Percentiles rank a stretch among this genome's conserved stretches.
Conservation (phyloP, 2,329 filamentous ascomycete genomes). For the Trichoderma sp. region DNA sequence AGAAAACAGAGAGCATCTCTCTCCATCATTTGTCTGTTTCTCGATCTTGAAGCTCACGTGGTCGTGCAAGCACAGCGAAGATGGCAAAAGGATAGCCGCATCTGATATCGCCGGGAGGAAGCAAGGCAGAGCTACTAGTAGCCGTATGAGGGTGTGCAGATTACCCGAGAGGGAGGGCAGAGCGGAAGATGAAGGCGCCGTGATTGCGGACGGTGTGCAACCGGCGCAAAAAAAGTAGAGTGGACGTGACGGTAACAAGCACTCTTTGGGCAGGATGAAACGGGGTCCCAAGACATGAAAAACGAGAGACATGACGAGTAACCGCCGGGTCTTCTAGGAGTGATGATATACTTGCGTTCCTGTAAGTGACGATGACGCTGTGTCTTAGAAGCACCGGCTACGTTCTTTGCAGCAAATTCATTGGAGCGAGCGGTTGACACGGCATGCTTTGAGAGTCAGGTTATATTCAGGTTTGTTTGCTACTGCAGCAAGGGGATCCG, state of each 20-base stretch:
- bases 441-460: not conserved
- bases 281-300: not conserved
- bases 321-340: not conserved
- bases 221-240: not conserved
- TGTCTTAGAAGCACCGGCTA: slow-evolving; percentile 11
- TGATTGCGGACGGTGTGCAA: slow-evolving; percentile 15
- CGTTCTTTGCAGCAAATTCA: not conserved
- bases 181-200: slow-evolving; percentile 4
- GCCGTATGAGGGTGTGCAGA: slow-evolving; percentile 17
- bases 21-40: not conserved
- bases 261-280: slow-evolving; percentile 4
- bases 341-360: slow-evolving; percentile 8
- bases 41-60: not conserved
- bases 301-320: not conserved
- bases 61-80: not conserved
- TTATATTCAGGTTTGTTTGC: not conserved
- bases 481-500: not conserved
- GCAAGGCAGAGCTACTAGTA: not conserved
- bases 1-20: not conserved
- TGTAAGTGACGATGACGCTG: slow-evolving; percentile 13
- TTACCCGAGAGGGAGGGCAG: not conserved
- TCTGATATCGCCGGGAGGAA: slow-evolving; percentile 22
- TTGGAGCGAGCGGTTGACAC: slow-evolving; percentile 12
- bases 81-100: slow-evolving; percentile 13
- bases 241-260: not conserved